Evolutionary conservation across 192 early-diverging fungal species (phyloP).

Genomic region (Chytriomyces sp.): DNA sequence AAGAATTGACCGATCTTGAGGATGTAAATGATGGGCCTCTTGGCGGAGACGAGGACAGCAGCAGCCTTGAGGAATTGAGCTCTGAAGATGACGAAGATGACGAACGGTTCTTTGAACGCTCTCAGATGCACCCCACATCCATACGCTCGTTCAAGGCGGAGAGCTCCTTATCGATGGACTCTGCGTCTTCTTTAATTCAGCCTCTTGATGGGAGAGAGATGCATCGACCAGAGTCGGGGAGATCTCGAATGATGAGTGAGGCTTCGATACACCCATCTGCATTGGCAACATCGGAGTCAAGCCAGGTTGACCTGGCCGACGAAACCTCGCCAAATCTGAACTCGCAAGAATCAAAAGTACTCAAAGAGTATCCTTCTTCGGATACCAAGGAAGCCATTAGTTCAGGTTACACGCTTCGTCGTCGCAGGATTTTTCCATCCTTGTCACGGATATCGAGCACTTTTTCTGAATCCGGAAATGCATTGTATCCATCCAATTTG

Average conservation of each 20-base stretch:
- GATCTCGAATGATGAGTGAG: neutral
- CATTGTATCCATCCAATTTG: neutral
- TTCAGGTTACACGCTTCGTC: neutral
- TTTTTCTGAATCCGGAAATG: neutral
- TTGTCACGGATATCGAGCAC: neutral
- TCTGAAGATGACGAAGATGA: neutral
- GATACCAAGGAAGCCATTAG: neutral
- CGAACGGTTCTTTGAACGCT: neutral
- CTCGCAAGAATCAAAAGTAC: too few relatives aligned
- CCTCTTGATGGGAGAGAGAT: neutral
- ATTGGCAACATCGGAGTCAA: neutral
- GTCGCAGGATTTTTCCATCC: neutral
- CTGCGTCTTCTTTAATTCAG: neutral
- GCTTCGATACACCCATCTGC: neutral
- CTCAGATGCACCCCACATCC: neutral
- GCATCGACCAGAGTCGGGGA: neutral
- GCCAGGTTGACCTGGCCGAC: too few relatives aligned
- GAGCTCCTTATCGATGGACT: neutral
- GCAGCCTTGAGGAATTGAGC: neutral
- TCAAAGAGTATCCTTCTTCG: neutral
- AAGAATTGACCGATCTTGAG: neutral
- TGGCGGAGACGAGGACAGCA: neutral
- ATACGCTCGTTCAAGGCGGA: neutral
- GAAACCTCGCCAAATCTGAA: too few relatives aligned
- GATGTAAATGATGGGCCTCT: neutral